These are phyloP conservation scores for Musa itinerans DNA, from an alignment of 176 grass and related monocot genomes.

Conservation along the genomic window DNA sequence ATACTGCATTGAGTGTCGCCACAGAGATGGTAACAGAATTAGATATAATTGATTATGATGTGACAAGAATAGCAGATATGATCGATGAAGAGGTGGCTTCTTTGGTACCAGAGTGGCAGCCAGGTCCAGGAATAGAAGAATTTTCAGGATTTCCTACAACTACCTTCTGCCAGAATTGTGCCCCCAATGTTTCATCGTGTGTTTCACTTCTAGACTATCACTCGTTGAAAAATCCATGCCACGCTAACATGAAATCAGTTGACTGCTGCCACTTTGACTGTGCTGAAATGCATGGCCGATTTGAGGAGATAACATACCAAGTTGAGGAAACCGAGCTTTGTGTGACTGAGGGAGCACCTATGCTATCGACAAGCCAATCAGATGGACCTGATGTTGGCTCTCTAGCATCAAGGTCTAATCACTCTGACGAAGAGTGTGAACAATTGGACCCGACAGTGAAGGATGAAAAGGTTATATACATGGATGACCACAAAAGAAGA, in stretches of 20 bases:
- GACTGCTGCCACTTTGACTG: neutral
- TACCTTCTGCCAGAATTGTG: neutral
- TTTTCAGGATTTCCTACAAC: neutral
- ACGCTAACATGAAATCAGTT: neutral
- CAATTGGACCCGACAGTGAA: neutral
- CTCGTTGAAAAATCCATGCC: neutral
- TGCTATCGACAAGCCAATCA: neutral
- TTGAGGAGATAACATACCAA: conserved; percentile 19
- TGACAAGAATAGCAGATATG: conserved; percentile 20
- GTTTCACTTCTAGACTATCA: neutral
- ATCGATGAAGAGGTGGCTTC: conserved; percentile 18
- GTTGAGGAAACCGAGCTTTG: conserved; percentile 15
- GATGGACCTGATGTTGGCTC: conserved; percentile 9
- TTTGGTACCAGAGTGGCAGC: conserved; percentile 8
- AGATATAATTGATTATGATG: conserved; percentile 21
- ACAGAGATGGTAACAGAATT: conserved; percentile 21
- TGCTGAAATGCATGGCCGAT: conserved; percentile 17
- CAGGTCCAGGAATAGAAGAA: conserved; percentile 21
- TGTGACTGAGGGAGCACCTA: conserved; percentile 1
- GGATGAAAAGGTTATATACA: neutral
- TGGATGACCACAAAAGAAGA: neutral
- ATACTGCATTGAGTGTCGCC: conserved; percentile 20
- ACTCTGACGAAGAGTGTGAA: conserved; percentile 5
- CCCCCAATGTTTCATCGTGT: conserved; percentile 11
- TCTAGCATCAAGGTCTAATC: conserved; percentile 3